Percentiles rank a stretch among this genome's conserved stretches.
phyloP scores from a whole-genome alignment of 2,329 filamentous ascomycete genomes.

The Beauveria asiatica region DNA sequence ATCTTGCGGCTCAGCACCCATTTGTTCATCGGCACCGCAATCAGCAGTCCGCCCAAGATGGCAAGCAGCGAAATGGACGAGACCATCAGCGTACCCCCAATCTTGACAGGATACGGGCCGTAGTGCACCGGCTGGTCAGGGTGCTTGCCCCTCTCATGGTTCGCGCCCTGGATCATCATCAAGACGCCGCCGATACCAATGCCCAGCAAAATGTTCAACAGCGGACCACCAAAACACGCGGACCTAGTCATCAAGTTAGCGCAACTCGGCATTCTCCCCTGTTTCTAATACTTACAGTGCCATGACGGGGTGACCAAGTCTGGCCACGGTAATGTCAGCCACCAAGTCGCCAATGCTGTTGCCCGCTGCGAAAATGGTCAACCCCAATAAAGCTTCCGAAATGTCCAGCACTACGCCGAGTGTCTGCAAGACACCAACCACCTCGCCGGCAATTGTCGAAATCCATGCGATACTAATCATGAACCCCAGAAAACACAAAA shows the following conservation, averaged over 20 bases:
- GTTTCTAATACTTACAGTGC: constrained; percentile 48
- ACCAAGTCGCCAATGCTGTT: constrained; percentile 93
- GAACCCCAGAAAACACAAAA: constrained; percentile 85
- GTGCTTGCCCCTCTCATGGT: constrained; percentile 57
- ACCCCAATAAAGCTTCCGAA: constrained; percentile 84
- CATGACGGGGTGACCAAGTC: constrained; percentile 94
- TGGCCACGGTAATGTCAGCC: constrained; percentile 87
- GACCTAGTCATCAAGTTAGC: constrained; percentile 37
- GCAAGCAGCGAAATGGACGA: constrained; percentile 75
- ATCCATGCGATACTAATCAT: constrained; percentile 92
- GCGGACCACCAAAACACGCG: constrained; percentile 94
- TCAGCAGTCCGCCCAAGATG: constrained; percentile 68
- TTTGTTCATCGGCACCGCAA: constrained; percentile 74
- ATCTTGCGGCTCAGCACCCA: constrained; percentile 81
- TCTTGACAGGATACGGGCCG: constrained; percentile 71
- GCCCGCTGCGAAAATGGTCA: constrained; percentile 93
- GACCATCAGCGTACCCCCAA: constrained; percentile 78
- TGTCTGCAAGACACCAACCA: constrained; percentile 89
- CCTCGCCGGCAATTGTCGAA: constrained; percentile 88
- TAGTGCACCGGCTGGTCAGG: constrained; percentile 57
- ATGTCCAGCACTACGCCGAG: constrained; percentile 88
- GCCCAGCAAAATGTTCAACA: constrained; percentile 93
- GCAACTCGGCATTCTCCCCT: neutral
- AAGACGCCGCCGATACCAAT: constrained; percentile 87
- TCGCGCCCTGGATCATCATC: constrained; percentile 68